These are phyloP conservation scores for Hyaloperonospora brassicae DNA, from an alignment of 352 stramenopile species.

Conservation along the genomic window DNA sequence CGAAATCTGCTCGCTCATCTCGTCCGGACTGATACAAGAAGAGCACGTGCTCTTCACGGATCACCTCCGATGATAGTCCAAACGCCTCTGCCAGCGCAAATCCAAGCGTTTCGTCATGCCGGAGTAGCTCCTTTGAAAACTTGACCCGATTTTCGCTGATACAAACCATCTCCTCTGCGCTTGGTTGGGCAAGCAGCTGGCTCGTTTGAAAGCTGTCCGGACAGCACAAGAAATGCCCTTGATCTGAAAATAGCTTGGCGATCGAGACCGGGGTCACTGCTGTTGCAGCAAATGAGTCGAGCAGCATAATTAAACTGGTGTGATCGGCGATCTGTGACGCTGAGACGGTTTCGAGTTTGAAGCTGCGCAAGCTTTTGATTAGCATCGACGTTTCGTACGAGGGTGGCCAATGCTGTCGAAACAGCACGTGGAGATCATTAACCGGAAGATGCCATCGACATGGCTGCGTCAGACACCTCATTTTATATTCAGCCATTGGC, in stretches of 20 bases:
- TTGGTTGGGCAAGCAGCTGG: conserved; percentile 5
- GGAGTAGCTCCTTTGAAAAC: conserved; percentile 67
- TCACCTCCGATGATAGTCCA: conserved; percentile 53
- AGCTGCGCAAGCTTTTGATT: conserved; percentile 35
- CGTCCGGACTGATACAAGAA: conserved; percentile 72
- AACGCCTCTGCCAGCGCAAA: conserved; percentile 72
- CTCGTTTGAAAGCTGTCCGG: conserved; percentile 44
- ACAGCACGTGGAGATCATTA: conserved; percentile 39
- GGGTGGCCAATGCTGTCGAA: conserved; percentile 50
- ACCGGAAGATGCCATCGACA: conserved; percentile 43
- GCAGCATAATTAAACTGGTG: conserved; percentile 64
- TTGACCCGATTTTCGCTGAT: conserved; percentile 43
- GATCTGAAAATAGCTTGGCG: conserved; percentile 48
- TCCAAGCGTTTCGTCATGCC: conserved; percentile 50
- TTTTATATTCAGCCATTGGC: conserved; percentile 22
- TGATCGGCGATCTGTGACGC: conserved; percentile 44
- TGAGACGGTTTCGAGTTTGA: conserved; percentile 36
- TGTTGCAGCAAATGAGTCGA: conserved; percentile 74
- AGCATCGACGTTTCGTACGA: conserved; percentile 39
- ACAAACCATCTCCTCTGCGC: conserved; percentile 19
- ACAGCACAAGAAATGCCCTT: conserved; percentile 45
- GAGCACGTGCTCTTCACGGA: conserved; percentile 72
- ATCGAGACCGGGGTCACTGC: conserved; percentile 63
- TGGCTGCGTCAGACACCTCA: conserved; percentile 38
- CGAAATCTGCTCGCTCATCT: conserved; percentile 60